Evolutionary conservation across 1,284 basidiomycete species (phyloP).

Genomic region (Tremellales sp.): DNA sequence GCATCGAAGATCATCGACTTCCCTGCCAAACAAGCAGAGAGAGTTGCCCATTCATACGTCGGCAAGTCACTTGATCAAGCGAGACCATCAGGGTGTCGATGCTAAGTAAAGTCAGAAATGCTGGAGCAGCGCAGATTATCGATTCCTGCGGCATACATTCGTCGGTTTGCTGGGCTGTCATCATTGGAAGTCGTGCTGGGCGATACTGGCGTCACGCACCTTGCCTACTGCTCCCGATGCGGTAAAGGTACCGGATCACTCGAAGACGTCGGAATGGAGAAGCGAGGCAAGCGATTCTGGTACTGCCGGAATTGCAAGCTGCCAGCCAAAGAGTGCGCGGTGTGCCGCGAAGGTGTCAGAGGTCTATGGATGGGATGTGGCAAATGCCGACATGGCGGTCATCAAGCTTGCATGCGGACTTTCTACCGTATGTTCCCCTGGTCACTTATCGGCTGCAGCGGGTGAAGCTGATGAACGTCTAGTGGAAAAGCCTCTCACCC

Average conservation of each 20-base stretch:
- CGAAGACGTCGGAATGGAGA: slow-evolving; percentile 34
- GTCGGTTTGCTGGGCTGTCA: slow-evolving; percentile 20
- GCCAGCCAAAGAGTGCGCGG: slow-evolving; percentile 29
- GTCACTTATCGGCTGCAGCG: background rate
- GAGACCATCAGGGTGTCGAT: too few species aligned
- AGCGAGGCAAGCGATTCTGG: slow-evolving; percentile 32
- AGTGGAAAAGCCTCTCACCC: slow-evolving; percentile 3
- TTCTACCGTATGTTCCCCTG: slow-evolving; percentile 29
- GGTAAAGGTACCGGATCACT: slow-evolving; percentile 37
- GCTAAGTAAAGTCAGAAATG: slow-evolving; percentile 29
- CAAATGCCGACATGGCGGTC: slow-evolving; percentile 41
- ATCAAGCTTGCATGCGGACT: slow-evolving; percentile 35
- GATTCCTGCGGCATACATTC: slow-evolving; percentile 32
- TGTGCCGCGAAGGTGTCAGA: slow-evolving; percentile 34
- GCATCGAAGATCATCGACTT: slow-evolving; percentile 25
- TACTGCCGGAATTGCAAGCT: slow-evolving; percentile 36
- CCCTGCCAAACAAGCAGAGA: slow-evolving; percentile 26
- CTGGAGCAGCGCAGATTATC: slow-evolving; percentile 30
- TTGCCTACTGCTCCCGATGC: slow-evolving; percentile 31
- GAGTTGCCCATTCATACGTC: slow-evolving; percentile 35
- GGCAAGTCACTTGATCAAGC: too few species aligned
- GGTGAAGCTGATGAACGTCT: background rate
- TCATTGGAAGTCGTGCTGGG: slow-evolving; percentile 25
- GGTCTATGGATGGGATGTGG: slow-evolving; percentile 40
- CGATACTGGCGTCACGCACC: slow-evolving; percentile 39